Evolutionary conservation across 371 early-diverging fungal species (phyloP), one percentile per base, ranked within the genome.

Genomic region (Mortierella sp.): DNA sequence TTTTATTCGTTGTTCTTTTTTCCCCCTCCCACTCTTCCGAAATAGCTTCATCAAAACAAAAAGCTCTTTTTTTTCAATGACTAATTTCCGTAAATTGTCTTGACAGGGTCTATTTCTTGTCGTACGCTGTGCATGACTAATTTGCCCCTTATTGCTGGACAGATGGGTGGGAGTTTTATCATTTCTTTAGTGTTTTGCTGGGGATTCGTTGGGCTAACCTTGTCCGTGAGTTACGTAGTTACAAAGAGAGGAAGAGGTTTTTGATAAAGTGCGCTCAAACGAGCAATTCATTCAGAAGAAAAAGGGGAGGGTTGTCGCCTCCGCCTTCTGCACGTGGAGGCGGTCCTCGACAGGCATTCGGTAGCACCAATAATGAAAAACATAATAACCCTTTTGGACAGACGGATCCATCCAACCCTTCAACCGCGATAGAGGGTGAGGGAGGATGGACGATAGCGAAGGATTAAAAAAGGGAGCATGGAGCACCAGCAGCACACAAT

Each of bases 251-350:
- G 55, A 57, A n/a, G 57, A 14, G 57, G 26, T 28, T 31, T 28
- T 16, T 13, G 31, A 31, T n/a, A 26, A 10, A 55, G 16, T 13
- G 57, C 3, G n/a, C 43, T 26, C 26, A 16, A 16, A 10, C 61
- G 13, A 61, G 34, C 31, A 55, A 55, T 57, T 57, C 1, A 26
- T 11, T 57, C 26, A 26, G 6, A 6, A 2, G 54, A 26, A 54
- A 24, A n/a, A 5, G 6, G 3, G 9, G n/a, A 1, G 11, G 0
- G 28, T 57, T 4, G 19, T 40, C 10, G 9, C 67, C 67, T 67
- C 19, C 61, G 21, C 34, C 24, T 64, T 67, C 67, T 67, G 67
- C 67, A 67, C 67, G 67, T 67, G 67, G 67, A 67, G n/a, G 24
- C 1, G 2, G 10, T 67, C 24, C 67, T 67, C 40, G 11, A 67